Percentiles rank a stretch among this genome's conserved stretches.
Conservation (phyloP, 2,329 filamentous ascomycete genomes). For the Penicillium frequentans region DNA sequence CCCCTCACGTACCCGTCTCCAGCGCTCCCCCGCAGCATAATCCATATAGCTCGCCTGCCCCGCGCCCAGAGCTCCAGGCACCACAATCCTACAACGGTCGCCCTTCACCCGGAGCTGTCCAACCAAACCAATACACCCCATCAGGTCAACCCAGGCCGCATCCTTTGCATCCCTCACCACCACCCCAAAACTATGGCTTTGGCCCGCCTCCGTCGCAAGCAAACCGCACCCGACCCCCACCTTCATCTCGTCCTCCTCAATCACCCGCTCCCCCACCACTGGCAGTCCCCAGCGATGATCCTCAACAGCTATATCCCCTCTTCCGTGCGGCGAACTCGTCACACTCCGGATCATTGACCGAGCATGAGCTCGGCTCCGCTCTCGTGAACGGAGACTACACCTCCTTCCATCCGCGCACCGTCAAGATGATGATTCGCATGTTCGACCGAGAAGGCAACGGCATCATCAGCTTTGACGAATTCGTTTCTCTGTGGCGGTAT, state of each 20-base stretch:
- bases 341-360: conserved; percentile 79
- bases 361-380: conserved; percentile 81
- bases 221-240: conserved; percentile 55
- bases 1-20: conserved; percentile 28
- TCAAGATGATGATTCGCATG: conserved; percentile 99
- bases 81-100: conserved; percentile 22
- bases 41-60: conserved; percentile 17
- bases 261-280: conserved; percentile 59
- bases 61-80: conserved; percentile 16
- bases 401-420: conserved; percentile 88
- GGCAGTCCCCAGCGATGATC: conserved; percentile 51
- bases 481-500: conserved; percentile 95
- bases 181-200: conserved; percentile 50
- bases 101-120: conserved; percentile 17
- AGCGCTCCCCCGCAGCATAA: conserved; percentile 20
- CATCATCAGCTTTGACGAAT: conserved; percentile 91
- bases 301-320: conserved; percentile 70
- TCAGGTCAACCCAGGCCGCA: conserved; percentile 21
- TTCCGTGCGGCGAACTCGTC: conserved; percentile 83
- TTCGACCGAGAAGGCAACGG: conserved; percentile 91
- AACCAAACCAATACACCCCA: conserved; percentile 15
- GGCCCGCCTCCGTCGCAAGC: conserved; percentile 53
- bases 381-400: conserved; percentile 97
- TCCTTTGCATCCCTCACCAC: conserved; percentile 43
- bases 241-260: conserved; percentile 64